Evolutionary conservation across 2,329 filamentous ascomycete genomes (phyloP), one percentile per base, ranked within the genome.

Genomic region (Sclerotinia borealis): DNA sequence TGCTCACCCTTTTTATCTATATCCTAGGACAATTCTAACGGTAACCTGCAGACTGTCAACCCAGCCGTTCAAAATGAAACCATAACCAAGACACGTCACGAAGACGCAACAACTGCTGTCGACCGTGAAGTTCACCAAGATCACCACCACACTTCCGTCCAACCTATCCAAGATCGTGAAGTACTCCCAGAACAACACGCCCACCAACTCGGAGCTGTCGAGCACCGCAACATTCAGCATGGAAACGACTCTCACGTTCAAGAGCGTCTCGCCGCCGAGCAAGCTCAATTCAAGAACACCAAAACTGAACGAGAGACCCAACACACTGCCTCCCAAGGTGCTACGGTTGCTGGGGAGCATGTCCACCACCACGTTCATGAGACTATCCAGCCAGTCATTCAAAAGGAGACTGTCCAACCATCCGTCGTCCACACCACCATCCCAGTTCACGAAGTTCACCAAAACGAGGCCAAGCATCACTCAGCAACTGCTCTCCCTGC

Each of bases 81-180:
- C 1, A 74, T 90, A 50, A 82, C 79, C 64, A 83, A 82, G 49
- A 80, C 83, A n/a, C 75, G 81, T 47, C 86, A 89, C 62, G 85
- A 90, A 71, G 76, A 86, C n/a, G 69, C 84, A 11, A 80, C 78
- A 25, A 87, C 83, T 1, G 87, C 85, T 8, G 75, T 90, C 31
- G 85, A 91, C 72, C 83, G 83, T 68, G 88, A 91, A 69, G 78
- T 90, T 4, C 87, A 91, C 72, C 87, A 90, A 73, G 85, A 90
- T 64, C 88, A 91, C 70, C 85, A 89, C 73, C 86, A 91, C 74
- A 88, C 85, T 52, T 85, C 85, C 0, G 77, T 90, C 1, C 88
- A 91, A 75, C 88, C 88, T 0, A 76, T 91, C 29, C 63, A 77
- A 22, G 78, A 85, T 68, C 76, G 79, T 67, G 83, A 83, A 70